Evolutionary conservation across 2,329 filamentous ascomycete species (phyloP).

Genomic region (Clarireedia hainanense): DNA sequence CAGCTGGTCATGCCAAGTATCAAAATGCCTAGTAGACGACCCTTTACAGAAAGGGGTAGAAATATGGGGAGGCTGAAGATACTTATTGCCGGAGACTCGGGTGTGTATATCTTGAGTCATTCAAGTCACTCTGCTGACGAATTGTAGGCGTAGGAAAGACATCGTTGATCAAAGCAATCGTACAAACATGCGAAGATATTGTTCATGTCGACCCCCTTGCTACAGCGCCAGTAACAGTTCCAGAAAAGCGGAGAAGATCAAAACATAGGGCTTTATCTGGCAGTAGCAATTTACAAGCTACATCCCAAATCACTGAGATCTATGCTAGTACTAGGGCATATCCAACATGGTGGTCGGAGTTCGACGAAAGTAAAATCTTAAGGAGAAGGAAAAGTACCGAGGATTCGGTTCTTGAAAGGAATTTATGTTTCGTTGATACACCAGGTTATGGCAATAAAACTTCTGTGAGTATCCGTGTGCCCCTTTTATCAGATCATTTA

Average conservation of each 20-base stretch:
- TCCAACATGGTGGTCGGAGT: constrained; percentile 81
- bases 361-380: constrained; percentile 55
- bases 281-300: constrained; percentile 25
- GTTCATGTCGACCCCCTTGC: constrained; percentile 70
- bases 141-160: constrained; percentile 73
- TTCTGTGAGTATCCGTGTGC: constrained; percentile 36
- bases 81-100: constrained; percentile 72
- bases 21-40: constrained; percentile 77
- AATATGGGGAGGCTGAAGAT: constrained; percentile 80
- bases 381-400: constrained; percentile 62
- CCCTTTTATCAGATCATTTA: constrained; percentile 14
- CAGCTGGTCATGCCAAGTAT: constrained; percentile 98
- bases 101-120: constrained; percentile 36
- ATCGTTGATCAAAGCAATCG: constrained; percentile 78
- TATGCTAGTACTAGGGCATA: constrained; percentile 78
- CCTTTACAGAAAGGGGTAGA: constrained; percentile 83
- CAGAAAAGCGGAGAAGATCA: constrained; percentile 22
- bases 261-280: constrained; percentile 22
- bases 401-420: constrained; percentile 77
- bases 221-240: constrained; percentile 26
- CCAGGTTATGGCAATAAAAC: constrained; percentile 51
- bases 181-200: constrained; percentile 82
- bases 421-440: constrained; percentile 89
- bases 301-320: constrained; percentile 52
- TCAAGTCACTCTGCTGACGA: constrained; percentile 12